phyloP scores from a whole-genome alignment of 1,284 basidiomycete species.

The Microbotryomycetes sp. region DNA sequence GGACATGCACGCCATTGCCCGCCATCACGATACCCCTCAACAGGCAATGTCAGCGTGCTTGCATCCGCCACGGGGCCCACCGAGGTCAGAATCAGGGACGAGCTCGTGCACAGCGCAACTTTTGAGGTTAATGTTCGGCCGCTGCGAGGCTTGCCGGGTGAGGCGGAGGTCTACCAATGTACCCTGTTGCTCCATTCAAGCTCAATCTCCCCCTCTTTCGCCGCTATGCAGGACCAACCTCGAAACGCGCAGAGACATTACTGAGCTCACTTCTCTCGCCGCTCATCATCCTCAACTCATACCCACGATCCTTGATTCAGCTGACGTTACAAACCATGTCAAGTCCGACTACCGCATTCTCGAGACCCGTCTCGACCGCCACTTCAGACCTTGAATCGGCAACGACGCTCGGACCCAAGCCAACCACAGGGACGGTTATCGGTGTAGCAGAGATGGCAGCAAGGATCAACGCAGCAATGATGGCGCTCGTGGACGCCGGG shows the following conservation, averaged over 20 bases:
- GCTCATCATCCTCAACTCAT: constrained; percentile 45
- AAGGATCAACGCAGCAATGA: constrained; percentile 51
- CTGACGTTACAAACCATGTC: constrained; percentile 53
- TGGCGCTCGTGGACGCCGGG: constrained; percentile 45
- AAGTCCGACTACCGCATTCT: constrained; percentile 50
- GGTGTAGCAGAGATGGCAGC: constrained; percentile 40
- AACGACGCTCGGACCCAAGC: constrained; percentile 39
- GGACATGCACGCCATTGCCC: background rate
- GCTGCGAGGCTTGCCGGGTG: constrained; percentile 44
- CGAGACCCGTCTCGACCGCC: constrained; percentile 46
- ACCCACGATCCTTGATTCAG: constrained; percentile 55
- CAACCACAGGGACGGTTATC: constrained; percentile 34
- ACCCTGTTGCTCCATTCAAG: constrained; percentile 15
- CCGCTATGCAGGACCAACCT: constrained; percentile 38
- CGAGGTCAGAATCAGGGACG: constrained; percentile 49
- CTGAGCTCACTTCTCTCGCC: constrained; percentile 40
- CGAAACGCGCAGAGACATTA: constrained; percentile 40
- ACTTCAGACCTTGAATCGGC: constrained; percentile 32
- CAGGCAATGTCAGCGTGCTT: constrained; percentile 26
- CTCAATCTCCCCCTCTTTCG: constrained; percentile 5
- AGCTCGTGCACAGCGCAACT: constrained; percentile 47
- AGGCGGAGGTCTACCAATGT: constrained; percentile 15
- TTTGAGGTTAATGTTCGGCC: constrained; percentile 49
- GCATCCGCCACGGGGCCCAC: constrained; percentile 48
- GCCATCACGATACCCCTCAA: background rate